phyloP scores from a whole-genome alignment of 2,329 filamentous ascomycete species.

The Ophidiomyces ophidiicola region DNA sequence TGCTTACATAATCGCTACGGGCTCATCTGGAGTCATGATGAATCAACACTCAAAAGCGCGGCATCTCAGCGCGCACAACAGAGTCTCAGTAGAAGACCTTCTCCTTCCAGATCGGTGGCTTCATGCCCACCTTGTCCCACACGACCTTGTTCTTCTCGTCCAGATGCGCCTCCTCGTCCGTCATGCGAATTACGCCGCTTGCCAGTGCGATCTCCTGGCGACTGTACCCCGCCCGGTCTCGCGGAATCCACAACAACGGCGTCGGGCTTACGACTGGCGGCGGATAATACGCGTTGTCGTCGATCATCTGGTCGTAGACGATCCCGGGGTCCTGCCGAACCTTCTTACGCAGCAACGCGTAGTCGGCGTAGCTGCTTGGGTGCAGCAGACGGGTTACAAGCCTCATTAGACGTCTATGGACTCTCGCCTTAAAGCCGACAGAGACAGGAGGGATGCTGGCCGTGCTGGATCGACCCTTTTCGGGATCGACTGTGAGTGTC shows the following conservation, averaged over 20 bases:
- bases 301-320: conserved; percentile 49
- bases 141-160: conserved; percentile 56
- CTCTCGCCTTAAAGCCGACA: conserved; percentile 11
- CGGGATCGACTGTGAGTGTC: neutral
- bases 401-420: conserved; percentile 12
- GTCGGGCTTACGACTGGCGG: conserved; percentile 52
- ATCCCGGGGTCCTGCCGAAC: conserved; percentile 49
- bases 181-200: conserved; percentile 58
- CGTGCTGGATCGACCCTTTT: neutral
- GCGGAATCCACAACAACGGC: conserved; percentile 69
- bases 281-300: conserved; percentile 59
- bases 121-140: conserved; percentile 46
- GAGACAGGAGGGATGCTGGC: conserved; percentile 1
- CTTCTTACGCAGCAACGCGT: conserved; percentile 55
- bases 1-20: no score
- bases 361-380: conserved; percentile 65
- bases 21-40: neutral
- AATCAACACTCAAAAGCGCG: no score
- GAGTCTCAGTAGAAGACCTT: conserved; percentile 44
- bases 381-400: conserved; percentile 46
- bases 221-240: conserved; percentile 61
- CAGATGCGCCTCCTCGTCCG: conserved; percentile 60
- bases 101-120: conserved; percentile 45
- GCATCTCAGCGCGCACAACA: no score
- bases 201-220: conserved; percentile 66